Evolutionary conservation across 2,329 filamentous ascomycete species (phyloP), one percentile per base, ranked within the genome.

Genomic region (Calonectria ilicicola): DNA sequence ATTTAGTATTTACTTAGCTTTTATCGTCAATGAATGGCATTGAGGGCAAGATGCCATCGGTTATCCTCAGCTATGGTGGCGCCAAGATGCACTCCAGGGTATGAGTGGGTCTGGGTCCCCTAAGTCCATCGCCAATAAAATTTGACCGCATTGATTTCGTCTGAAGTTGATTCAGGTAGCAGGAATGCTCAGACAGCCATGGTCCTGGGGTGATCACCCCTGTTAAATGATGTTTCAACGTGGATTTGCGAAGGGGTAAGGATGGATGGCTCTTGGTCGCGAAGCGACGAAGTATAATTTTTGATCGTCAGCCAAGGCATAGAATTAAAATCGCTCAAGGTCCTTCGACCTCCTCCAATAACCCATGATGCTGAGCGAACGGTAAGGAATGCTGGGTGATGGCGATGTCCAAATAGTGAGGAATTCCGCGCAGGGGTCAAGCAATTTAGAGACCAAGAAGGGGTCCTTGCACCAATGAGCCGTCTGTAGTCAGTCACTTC

Each of bases 111-210:
- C 60, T 7, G 17, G 19, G 23, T 23, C 47, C 15, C 44, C 17
- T 23, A 65, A 15, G 35, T 35, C 14, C 14, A 38, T 10, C 32
- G 21, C 53, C 53, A 60, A 51, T 67, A 35, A 74, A 64, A 44
- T 17, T 65, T 46, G 56, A 21, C 60, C 53, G 46, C 40, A 49
- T 1, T 17, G 26, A 51, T 44, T 21, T 42, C 32, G 53, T 60
- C n/a, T 44, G 38, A 65, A 23, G 46, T n/a, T 70, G 74, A 73
- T 70, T 72, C 69, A 70, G 46, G 66, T 68, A 67, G 26, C 27
- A 67, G 49, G 47, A 62, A 58, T 40, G 29, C 15, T 58, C 40
- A 51, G 47, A 21, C 29, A 35, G 29, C 46, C 21, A 40, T n/a
- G 21, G 14, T 27, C 19, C 23, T 42, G 17, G 53, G 42, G 29